Conservation (phyloP, 164 flowering plant genomes). For the Kingdonia uniflora region DNA sequence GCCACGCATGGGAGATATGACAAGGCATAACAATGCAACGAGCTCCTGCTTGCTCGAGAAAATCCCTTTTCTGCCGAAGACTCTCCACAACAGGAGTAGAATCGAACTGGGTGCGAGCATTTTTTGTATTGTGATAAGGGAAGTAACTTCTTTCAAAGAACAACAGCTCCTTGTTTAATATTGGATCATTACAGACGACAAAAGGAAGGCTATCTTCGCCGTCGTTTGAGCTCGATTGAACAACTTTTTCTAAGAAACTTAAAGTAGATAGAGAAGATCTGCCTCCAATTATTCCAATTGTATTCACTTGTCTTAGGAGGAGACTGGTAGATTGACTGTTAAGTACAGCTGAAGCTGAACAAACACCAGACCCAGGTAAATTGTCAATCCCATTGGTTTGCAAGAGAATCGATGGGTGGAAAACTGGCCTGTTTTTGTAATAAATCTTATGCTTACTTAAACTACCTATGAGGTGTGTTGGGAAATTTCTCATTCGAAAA, state of each 20-base stretch:
- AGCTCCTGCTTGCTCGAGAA: constrained; percentile 68
- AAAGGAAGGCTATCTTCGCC: constrained; percentile 46
- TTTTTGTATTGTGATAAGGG: constrained; percentile 18
- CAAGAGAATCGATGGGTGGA: constrained; percentile 19
- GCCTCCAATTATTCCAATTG: constrained; percentile 74
- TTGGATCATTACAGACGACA: constrained; percentile 58
- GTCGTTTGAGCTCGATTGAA: constrained; percentile 33
- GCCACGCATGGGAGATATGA: constrained; percentile 56
- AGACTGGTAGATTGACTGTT: constrained; percentile 6
- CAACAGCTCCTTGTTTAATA: constrained; percentile 30
- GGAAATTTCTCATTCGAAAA: constrained; percentile 16
- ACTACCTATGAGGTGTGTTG: constrained; percentile 16
- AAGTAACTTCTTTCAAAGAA: constrained; percentile 16
- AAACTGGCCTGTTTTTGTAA: constrained; percentile 16
- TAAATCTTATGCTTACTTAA: constrained; percentile 14
- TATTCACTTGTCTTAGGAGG: constrained; percentile 25
- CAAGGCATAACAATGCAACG: constrained; percentile 79
- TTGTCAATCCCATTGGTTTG: constrained; percentile 23
- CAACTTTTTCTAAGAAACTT: constrained; percentile 46
- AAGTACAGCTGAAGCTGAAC: constrained; percentile 6
- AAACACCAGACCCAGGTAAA: constrained; percentile 12
- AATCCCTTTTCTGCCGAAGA: constrained; percentile 34
- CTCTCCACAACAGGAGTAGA: constrained; percentile 33
- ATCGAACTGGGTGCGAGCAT: constrained; percentile 15
- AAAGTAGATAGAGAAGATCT: constrained; percentile 46